Evolutionary conservation across 768 basidiomycete genomes (phyloP).

Genomic region (Ephemerocybe angulata): DNA sequence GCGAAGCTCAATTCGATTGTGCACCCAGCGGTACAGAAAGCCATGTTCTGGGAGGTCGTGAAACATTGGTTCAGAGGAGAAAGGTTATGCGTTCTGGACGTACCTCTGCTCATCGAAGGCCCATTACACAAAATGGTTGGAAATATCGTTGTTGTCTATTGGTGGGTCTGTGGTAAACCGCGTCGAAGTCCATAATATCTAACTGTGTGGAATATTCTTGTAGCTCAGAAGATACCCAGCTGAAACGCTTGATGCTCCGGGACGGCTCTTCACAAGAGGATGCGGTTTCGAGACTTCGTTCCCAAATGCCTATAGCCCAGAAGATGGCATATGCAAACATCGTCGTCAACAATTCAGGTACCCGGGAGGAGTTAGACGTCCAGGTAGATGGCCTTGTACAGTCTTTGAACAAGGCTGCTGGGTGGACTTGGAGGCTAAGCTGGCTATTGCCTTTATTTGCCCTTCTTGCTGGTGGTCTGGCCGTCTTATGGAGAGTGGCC

Average conservation of each 20-base stretch:
- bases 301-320: slow-evolving; percentile 75
- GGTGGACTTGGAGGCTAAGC: slow-evolving; percentile 57
- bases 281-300: slow-evolving; percentile 68
- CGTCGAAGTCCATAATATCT: neutral
- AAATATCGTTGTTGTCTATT: slow-evolving; percentile 85
- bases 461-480: slow-evolving; percentile 39
- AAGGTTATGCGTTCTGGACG: slow-evolving; percentile 80
- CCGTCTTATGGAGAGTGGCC: slow-evolving; percentile 25
- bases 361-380: slow-evolving; percentile 58
- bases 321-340: slow-evolving; percentile 85
- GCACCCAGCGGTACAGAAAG: slow-evolving; percentile 84
- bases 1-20: slow-evolving; percentile 77
- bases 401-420: slow-evolving; percentile 41
- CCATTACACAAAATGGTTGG: slow-evolving; percentile 82
- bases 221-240: slow-evolving; percentile 81
- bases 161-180: slow-evolving; percentile 45
- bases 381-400: slow-evolving; percentile 48
- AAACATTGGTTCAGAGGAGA: slow-evolving; percentile 74
- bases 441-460: slow-evolving; percentile 59
- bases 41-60: slow-evolving; percentile 69
- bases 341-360: slow-evolving; percentile 87
- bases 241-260: slow-evolving; percentile 75
- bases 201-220: neutral
- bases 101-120: slow-evolving; percentile 89
- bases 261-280: slow-evolving; percentile 64